Evolutionary conservation across 179 eudicot genomes (phyloP), one percentile per base, ranked within the genome.

Genomic region (Vitellaria paradoxa): DNA sequence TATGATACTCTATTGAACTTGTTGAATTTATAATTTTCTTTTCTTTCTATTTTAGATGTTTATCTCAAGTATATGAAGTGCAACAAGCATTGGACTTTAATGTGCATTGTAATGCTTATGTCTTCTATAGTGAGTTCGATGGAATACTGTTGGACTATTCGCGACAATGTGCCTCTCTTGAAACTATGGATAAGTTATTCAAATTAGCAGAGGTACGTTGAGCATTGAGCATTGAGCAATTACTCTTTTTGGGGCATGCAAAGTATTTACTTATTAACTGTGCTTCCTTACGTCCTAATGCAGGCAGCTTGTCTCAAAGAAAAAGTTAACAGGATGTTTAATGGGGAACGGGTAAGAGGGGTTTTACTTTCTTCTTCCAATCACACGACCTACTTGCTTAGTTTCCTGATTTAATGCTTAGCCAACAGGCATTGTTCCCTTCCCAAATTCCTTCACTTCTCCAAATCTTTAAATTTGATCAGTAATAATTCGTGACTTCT

Each of bases 221-320:
- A 30, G 37, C 37, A 30, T 30, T 30, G 37, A 30, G 37, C 37
- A 30, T 2, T 77, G 40, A 47, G 23, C 20, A 40, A 37, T 61
- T 66, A 2, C 60, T 67, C 37, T 9, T 52, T 46, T 20, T 5
- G 11, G 49, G 24, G 45, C 60, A 49, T 49, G 74, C 72, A 52
- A 42, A 66, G 45, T 76, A n/a, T 79, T 0, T 59, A 18, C 21
- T 17, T 55, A 78, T 65, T 76, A 47, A 71, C 68, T 37, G 20
- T 78, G 70, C 50, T 77, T 68, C 37, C 64, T 59, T 79, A 37
- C 82, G 30, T 79, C 78, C 60, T 77, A 67, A 59, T 85, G 76
- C 85, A 96, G 99, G 97, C 89, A 63, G 97, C 99, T 47, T 81
- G 77, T 76, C 90, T 96, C 77, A 96, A 94, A 76, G 88, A 89